Evolutionary conservation across 139 green algal species (phyloP).

Genomic region (Micromonas commoda): DNA sequence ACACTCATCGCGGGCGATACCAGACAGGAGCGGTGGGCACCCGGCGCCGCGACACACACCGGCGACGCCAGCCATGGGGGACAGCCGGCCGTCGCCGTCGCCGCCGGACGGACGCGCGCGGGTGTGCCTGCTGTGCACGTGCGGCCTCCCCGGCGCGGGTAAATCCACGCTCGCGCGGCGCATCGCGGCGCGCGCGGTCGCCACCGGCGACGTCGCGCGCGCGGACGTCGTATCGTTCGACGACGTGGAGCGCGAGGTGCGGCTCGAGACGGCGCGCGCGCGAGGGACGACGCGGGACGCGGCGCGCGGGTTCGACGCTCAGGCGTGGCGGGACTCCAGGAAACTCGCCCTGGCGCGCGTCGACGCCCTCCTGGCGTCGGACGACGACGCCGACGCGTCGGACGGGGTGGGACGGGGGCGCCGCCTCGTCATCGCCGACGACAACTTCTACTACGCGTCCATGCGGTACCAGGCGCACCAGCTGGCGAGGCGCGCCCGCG

Average conservation of each 20-base stretch:
- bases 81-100: background rate
- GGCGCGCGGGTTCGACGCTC: background rate
- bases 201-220: background rate
- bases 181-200: background rate
- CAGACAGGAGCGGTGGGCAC: too few species aligned
- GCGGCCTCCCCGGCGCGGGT: background rate
- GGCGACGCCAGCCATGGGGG: constrained; percentile 3
- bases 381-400: background rate
- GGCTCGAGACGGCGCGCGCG: background rate
- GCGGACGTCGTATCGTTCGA: background rate
- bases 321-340: background rate
- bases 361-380: background rate
- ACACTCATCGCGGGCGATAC: background rate
- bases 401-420: background rate
- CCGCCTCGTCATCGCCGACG: background rate
- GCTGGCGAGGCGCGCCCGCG: background rate
- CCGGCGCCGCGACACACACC: background rate
- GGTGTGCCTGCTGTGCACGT: background rate
- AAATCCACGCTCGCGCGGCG: background rate
- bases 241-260: background rate
- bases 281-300: background rate
- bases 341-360: background rate
- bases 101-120: constrained; percentile 38
- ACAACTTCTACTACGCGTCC: constrained; percentile 5
- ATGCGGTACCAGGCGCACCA: background rate